Evolutionary conservation across 2,329 filamentous ascomycete genomes (phyloP).

Genomic region (Nakataea oryzae): DNA sequence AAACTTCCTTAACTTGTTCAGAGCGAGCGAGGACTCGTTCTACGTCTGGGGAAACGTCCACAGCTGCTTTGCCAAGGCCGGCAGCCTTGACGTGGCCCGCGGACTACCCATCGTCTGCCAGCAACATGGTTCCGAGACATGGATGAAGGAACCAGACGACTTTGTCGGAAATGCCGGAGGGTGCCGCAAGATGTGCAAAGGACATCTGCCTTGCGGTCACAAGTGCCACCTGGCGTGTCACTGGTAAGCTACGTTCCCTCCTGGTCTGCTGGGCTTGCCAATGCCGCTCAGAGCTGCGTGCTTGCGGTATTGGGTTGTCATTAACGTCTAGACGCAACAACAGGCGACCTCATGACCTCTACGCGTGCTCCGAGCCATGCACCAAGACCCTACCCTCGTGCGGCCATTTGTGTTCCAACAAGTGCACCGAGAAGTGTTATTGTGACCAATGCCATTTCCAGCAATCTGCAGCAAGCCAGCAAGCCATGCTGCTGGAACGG

Average conservation of each 20-base stretch:
- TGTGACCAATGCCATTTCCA: neutral
- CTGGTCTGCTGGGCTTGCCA: slow-evolving; percentile 7
- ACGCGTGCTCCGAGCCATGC: neutral
- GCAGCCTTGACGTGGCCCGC: slow-evolving; percentile 17
- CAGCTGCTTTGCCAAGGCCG: slow-evolving; percentile 32
- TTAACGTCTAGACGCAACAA: neutral
- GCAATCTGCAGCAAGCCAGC: neutral
- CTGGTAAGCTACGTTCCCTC: slow-evolving; percentile 22
- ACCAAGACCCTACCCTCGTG: neutral
- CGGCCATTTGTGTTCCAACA: slow-evolving; percentile 1
- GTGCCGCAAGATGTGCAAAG: slow-evolving; percentile 35
- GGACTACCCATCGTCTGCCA: slow-evolving; percentile 53
- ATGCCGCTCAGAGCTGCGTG: neutral
- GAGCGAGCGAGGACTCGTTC: slow-evolving; percentile 29
- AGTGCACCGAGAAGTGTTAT: slow-evolving; percentile 3
- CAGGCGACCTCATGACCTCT: neutral
- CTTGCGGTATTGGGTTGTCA: neutral
- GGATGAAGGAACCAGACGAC: slow-evolving; percentile 40
- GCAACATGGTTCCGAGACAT: slow-evolving; percentile 41
- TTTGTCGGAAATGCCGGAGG: slow-evolving; percentile 40
- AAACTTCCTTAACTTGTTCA: slow-evolving; percentile 46
- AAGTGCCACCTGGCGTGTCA: slow-evolving; percentile 41
- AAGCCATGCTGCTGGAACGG: neutral
- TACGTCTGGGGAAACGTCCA: slow-evolving; percentile 36
- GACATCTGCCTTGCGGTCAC: slow-evolving; percentile 37